Conservation (phyloP, 257 asterid genomes). For the Scutellaria galericulata region DNA sequence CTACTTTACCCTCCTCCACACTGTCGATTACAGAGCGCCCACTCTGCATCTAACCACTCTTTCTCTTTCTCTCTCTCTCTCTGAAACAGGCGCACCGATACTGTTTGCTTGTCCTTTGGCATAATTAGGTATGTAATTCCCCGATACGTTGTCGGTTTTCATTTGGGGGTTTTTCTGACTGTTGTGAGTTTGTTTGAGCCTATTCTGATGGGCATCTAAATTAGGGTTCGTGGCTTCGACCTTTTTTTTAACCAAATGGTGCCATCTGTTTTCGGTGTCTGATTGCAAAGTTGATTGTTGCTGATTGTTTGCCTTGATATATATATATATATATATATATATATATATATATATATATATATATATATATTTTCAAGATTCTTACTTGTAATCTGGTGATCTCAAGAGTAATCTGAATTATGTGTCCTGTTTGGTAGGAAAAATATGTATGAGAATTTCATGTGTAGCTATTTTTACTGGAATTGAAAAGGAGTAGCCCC, state of each 20-base stretch:
- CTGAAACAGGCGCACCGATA: not conserved
- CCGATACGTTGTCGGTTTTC: not conserved
- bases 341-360: no score
- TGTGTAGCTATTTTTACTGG: not conserved
- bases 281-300: not conserved
- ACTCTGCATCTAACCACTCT: conserved; percentile 37
- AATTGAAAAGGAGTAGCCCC: not conserved
- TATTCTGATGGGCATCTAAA: conserved; percentile 30
- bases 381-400: conserved; percentile 23
- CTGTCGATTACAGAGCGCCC: conserved; percentile 28
- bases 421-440: not conserved
- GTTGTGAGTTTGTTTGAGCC: conserved; percentile 16
- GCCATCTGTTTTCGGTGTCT: conserved; percentile 23
- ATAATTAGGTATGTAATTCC: conserved; percentile 9
- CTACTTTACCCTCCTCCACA: conserved; percentile 11
- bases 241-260: not conserved
- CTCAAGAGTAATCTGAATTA: conserved; percentile 18
- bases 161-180: not conserved
- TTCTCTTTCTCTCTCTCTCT: not conserved
- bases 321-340: no score
- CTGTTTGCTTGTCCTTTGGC: conserved; percentile 20
- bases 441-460: not conserved
- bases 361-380: no score
- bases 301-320: not conserved
- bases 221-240: conserved; percentile 36